Evolutionary conservation across 2,329 filamentous ascomycete species (phyloP).

Genomic region (Colletotrichum sublineola): DNA sequence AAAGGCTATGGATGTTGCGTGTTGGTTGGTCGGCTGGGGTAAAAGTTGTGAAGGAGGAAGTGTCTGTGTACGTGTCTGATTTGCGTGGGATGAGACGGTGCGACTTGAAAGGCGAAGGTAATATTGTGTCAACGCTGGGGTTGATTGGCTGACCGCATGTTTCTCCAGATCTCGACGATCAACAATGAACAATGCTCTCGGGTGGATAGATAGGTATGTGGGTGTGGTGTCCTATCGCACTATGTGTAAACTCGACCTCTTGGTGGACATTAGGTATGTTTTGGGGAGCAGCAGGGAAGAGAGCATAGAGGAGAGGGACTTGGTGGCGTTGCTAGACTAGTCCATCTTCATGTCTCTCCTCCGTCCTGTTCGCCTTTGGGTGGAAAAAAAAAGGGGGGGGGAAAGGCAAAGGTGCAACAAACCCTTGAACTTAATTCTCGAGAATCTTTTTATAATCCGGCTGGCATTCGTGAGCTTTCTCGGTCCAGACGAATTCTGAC

Average conservation of each 20-base stretch:
- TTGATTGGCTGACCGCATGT: slow-evolving; percentile 11
- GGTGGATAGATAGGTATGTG: background rate
- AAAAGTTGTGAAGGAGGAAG: slow-evolving; percentile 4
- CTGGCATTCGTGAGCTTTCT: slow-evolving; percentile 2
- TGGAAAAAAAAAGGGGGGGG: background rate
- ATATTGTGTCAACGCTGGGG: background rate
- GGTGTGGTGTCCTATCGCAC: background rate
- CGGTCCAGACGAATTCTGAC: slow-evolving; percentile 31
- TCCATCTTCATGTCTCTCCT: background rate
- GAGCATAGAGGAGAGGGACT: too few relatives aligned
- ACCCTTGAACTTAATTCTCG: background rate
- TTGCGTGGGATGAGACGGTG: slow-evolving; percentile 23
- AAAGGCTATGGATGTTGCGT: slow-evolving; percentile 7
- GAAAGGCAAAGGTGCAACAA: background rate
- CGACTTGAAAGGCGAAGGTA: slow-evolving; percentile 3
- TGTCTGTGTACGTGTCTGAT: slow-evolving; percentile 19
- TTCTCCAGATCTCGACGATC: background rate
- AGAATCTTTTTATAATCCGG: background rate
- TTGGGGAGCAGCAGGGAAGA: background rate
- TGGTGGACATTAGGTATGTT: background rate
- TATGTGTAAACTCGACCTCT: background rate
- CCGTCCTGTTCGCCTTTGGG: background rate
- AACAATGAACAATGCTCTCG: slow-evolving; percentile 8
- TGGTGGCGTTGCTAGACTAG: background rate
- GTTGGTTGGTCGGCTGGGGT: background rate